A percentile compares a stretch with the other conserved stretches of the same genome.
These are phyloP conservation scores for Diaporthe australafricana DNA, from an alignment of 2,329 filamentous ascomycete species.

Conservation along the genomic window DNA sequence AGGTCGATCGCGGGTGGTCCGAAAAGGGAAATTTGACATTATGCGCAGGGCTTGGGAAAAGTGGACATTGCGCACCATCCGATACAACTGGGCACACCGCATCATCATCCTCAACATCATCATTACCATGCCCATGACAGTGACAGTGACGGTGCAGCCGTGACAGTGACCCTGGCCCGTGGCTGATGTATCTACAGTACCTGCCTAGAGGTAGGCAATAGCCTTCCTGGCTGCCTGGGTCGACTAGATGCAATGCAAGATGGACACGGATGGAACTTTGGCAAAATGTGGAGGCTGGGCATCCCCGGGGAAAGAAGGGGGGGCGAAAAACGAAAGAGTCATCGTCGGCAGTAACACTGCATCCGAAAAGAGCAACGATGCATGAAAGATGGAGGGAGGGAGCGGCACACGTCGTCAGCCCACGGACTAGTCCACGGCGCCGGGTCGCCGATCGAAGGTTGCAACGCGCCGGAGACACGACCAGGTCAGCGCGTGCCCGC, in stretches of 20 bases:
- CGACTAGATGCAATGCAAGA: slow-evolving; percentile 8
- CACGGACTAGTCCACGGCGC: slow-evolving; percentile 25
- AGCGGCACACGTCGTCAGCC: slow-evolving; percentile 22
- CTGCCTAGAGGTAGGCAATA: neutral
- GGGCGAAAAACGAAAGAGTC: slow-evolving; percentile 10
- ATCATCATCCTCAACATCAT: slow-evolving; percentile 9
- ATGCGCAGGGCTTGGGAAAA: slow-evolving; percentile 13
- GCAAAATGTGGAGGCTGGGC: slow-evolving; percentile 23
- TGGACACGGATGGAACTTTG: neutral
- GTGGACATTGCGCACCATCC: slow-evolving; percentile 28
- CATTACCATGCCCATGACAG: neutral
- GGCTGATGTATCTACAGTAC: neutral
- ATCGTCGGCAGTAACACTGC: slow-evolving; percentile 16
- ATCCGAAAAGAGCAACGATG: neutral
- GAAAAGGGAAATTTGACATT: slow-evolving; percentile 26
- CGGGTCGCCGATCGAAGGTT: slow-evolving; percentile 30
- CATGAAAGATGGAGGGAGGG: slow-evolving; percentile 26
- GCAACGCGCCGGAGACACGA: slow-evolving; percentile 31
- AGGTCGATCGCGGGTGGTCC: slow-evolving; percentile 15
- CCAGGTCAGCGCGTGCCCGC: slow-evolving; percentile 36
- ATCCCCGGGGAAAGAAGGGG: neutral
- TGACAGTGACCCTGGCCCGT: neutral
- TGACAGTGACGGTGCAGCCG: no score
- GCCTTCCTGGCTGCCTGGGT: neutral
- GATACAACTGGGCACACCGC: slow-evolving; percentile 22